Evolutionary conservation across 352 stramenopile species (phyloP), one percentile per base, ranked within the genome.

Genomic region (Globisporangium canariense): DNA sequence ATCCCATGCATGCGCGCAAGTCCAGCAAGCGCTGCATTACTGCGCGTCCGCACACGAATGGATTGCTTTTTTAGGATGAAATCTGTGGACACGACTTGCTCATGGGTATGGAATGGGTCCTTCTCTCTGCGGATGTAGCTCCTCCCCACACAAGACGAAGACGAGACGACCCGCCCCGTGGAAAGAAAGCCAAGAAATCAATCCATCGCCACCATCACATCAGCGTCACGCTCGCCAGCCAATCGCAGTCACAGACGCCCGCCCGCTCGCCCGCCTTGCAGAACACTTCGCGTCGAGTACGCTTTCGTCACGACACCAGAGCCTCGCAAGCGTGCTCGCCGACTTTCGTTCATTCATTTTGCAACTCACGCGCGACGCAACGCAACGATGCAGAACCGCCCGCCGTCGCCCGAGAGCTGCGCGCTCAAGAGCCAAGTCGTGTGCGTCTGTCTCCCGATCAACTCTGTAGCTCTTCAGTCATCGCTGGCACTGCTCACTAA

Each of bases 391-490:
- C 52, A 58, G 10, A 58, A 46, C 52, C 52, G 32, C 22, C 52
- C 52, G n/a, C 52, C 52, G n/a, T 58, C 52, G 10, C 32, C 52
- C 28, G 51, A 38, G 1, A 10, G 22, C 25, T 53, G 56, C 28
- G 28, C 56, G 16, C 40, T 62, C 25, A 51, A 62, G 56, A 53
- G 22, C 56, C 40, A 53, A 28, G 30, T 49, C 28, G 38, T 62
- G 56, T 62, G 30, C 40, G 56, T 62, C 3, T 6, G 4, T n/a
- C 28, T 4, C 5, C n/a, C 13, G 8, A 4, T 45, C 10, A 28
- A 28, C 25, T 28, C 25, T 46, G 40, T 46, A n/a, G 40, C 40
- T 46, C 40, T 47, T 47, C 41, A 20, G n/a, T 9, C 16, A 16
- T 18, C 9, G 14, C 8, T 54, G 47, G 3, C 46, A 13, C 47